Conservation (phyloP, 768 basidiomycete genomes). For the Tulasnella calospora region DNA sequence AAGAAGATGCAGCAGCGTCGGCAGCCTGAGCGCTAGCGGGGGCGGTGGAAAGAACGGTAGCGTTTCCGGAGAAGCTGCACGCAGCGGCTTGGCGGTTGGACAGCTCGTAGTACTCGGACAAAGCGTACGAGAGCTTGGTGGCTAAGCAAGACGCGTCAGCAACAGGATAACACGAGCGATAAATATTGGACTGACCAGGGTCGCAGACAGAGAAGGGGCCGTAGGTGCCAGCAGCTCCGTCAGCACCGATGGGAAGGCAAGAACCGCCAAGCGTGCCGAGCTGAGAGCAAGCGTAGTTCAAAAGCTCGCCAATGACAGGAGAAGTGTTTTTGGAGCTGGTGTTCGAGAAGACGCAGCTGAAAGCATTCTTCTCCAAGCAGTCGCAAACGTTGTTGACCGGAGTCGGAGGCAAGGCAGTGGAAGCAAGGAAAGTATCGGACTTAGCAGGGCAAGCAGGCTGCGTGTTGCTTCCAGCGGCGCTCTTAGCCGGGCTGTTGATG, state of each 20-base stretch:
- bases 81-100: slow-evolving; percentile 54
- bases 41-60: slow-evolving; percentile 59
- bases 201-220: too few relatives aligned
- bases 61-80: slow-evolving; percentile 63
- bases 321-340: slow-evolving; percentile 54
- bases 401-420: slow-evolving; percentile 70
- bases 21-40: slow-evolving; percentile 49
- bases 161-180: not conserved
- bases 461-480: slow-evolving; percentile 47
- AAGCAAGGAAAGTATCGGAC: slow-evolving; percentile 52
- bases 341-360: slow-evolving; percentile 72
- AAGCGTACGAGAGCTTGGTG: slow-evolving; percentile 74
- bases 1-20: slow-evolving; percentile 57
- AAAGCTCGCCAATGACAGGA: slow-evolving; percentile 51
- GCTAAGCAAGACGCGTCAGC: slow-evolving; percentile 40
- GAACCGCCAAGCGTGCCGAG: slow-evolving; percentile 56
- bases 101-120: slow-evolving; percentile 70
- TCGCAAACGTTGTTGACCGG: slow-evolving; percentile 73
- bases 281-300: slow-evolving; percentile 63
- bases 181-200: slow-evolving; percentile 50
- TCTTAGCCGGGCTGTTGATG: slow-evolving; percentile 55
- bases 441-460: slow-evolving; percentile 61
- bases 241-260: slow-evolving; percentile 65
- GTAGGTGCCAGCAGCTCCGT: slow-evolving; percentile 65
- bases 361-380: slow-evolving; percentile 57